Base-by-base conservation (phyloP, 2,329 filamentous ascomycete genomes). In the Talaromyces islandicus region DNA sequence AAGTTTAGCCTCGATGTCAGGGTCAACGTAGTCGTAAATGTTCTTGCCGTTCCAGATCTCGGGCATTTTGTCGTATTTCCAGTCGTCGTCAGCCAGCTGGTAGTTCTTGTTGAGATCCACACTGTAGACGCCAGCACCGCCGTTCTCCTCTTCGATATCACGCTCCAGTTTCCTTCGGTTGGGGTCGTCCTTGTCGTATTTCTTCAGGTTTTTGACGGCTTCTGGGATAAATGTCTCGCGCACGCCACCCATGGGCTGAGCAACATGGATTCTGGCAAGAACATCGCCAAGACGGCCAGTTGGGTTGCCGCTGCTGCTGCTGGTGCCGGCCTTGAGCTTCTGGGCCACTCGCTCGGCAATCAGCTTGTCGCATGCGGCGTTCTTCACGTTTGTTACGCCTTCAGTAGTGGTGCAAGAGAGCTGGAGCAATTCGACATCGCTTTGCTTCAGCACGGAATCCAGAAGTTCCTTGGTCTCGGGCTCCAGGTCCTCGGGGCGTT, bases 41-140 rank as follows among this genome's bases (percentile, higher is more conserved):
- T 99, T 99, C 83, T 93, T 92, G 76, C 94, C 94, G 71, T 97
- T 88, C 75, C 92, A 89, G 54, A 97, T 83, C 77, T 99, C 94
- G 32, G 94, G 94, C 59, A 97, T 90, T 78, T 90, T 91, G 80
- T 99, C 95, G 73, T 96, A 85, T 76, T 96, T 96, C 94, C 94
- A 97, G 61, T 94, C 91, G 48, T 89, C 85, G 73, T 97, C 86
- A 64, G 89, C 91, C 64, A 97, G 86, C 17, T 92, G 78, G 75
- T 96, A 99, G 71, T 94, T 90, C 72, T 91, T 86, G 75, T 91
- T 89, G 70, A 97, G 83, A 72, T 99, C 91, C 69, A 97, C 87
- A 75, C 91, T 97, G 85, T 89, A 97, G 54, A 99, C 94, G 78
- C 95, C 94, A 48, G 94, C 90, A 69, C 94, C 94, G 60, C 94